Percentiles rank a stretch among this genome's conserved stretches.
These are phyloP conservation scores for Hansenula lynferdii DNA, from an alignment of 1,139 yeast genomes.

Conservation along the genomic window DNA sequence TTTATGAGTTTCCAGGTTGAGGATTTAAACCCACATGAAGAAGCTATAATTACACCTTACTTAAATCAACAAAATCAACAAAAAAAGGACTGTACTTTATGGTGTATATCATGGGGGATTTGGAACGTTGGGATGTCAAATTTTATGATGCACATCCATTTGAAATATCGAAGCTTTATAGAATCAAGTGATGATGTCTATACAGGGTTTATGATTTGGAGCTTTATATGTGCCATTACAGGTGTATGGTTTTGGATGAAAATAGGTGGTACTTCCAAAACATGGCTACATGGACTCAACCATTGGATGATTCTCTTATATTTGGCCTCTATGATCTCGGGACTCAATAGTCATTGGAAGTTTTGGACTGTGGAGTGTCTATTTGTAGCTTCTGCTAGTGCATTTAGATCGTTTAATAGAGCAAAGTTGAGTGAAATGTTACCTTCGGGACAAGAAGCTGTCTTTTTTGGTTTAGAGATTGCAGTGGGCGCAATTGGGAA, in stretches of 20 bases:
- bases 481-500: neutral
- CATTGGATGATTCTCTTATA: neutral
- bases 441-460: neutral
- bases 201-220: neutral
- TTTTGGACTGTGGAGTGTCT: neutral
- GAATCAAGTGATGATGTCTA: neutral
- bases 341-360: neutral
- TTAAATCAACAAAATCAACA: too few species aligned
- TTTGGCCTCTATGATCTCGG: neutral
- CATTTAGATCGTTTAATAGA: neutral
- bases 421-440: neutral
- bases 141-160: neutral
- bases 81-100: too few species aligned
- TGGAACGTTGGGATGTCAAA: neutral
- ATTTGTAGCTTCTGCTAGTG: neutral
- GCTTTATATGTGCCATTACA: neutral
- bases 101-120: neutral
- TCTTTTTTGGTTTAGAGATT: neutral
- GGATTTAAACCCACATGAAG: neutral
- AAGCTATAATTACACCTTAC: neutral
- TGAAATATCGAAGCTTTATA: neutral
- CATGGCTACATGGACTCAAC: neutral
- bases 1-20: neutral
- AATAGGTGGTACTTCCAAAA: neutral
- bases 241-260: neutral